Base-by-base conservation (phyloP, 768 basidiomycete species). In the Mycena olivaceomarginata region DNA sequence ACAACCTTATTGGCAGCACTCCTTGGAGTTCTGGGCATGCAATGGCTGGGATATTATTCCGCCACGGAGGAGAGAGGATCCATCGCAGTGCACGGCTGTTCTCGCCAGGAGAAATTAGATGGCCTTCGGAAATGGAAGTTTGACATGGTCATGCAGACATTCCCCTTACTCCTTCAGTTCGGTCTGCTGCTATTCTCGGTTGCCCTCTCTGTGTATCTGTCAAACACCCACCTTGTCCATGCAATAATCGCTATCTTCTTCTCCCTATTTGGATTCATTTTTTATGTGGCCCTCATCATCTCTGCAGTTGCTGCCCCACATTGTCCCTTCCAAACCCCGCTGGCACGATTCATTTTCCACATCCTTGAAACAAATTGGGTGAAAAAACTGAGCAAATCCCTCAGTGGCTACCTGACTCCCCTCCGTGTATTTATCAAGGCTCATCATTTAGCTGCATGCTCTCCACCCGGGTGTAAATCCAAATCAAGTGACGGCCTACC, bases 101-200 rank as follows among this genome's bases (percentile, higher is more conserved):
- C 51, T 2, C 46, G 67, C 25, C 67, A 67, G 37, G 37, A 31
- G 10, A 67, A 67, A 67, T 31, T 51, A 1, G 63, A 65, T 40
- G 63, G 63, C n/a, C 63, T 31, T 3, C 31, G 31, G 31, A 31
- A 31, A 3, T 31, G 31, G 31, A 31, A 31, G 4, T 31, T 31
- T 43, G 57, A 70, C n/a, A 11, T 10, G 31, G 37, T 59, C 48
- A 48, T 67, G 66, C 66, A 67, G 22, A 46, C 15, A 20, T 71
- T 60, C 43, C 70, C 70, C n/a, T 46, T 71, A 10, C 59, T 71
- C 1, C 41, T 71, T 5, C 70, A 71, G 43, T 22, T 71, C 12
- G 43, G 16, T 7, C 43, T 69, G 37, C 12, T 69, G 18, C 22
- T 69, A 4, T 69, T 69, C 16, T 20, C 67, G 4, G 37, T 16